A percentile compares a stretch with the other conserved stretches of the same genome.
These are phyloP conservation scores for Naganishia cerealis DNA, from an alignment of 1,284 basidiomycete genomes.

Conservation along the genomic window DNA sequence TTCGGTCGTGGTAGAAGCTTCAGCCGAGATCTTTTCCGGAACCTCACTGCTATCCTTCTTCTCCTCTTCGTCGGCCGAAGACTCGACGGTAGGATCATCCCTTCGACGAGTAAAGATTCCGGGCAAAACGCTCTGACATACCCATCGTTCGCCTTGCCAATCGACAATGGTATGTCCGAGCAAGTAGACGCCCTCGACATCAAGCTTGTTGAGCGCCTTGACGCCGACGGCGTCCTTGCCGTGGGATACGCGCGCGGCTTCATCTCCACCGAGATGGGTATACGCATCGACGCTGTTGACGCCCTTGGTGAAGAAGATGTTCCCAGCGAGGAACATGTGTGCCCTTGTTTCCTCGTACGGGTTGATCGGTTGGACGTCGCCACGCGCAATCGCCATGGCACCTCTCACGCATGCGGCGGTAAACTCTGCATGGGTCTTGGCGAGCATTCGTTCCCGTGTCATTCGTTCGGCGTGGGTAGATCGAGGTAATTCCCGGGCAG, in stretches of 20 bases:
- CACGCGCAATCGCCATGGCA: slow-evolving; percentile 58
- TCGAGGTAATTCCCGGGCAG: slow-evolving; percentile 59
- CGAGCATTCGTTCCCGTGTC: slow-evolving; percentile 59
- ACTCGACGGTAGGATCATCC: slow-evolving; percentile 44
- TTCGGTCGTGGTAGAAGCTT: slow-evolving; percentile 41
- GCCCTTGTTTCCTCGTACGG: slow-evolving; percentile 59
- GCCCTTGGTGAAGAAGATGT: slow-evolving; percentile 62
- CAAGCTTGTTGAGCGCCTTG: slow-evolving; percentile 58
- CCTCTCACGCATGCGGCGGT: slow-evolving; percentile 58
- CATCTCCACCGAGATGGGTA: slow-evolving; percentile 60
- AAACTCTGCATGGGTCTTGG: slow-evolving; percentile 60
- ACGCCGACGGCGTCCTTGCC: slow-evolving; percentile 62
- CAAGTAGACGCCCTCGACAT: slow-evolving; percentile 74
- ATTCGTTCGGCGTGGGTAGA: slow-evolving; percentile 58
- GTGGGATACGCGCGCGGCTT: slow-evolving; percentile 60
- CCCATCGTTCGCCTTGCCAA: slow-evolving; percentile 62
- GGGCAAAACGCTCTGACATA: slow-evolving; percentile 61
- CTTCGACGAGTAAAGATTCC: slow-evolving; percentile 58
- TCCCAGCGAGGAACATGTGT: slow-evolving; percentile 61
- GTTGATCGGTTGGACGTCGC: slow-evolving; percentile 60
- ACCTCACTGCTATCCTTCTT: slow-evolving; percentile 62
- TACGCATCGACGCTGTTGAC: slow-evolving; percentile 60
- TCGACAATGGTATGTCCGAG: slow-evolving; percentile 66
- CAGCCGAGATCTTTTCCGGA: slow-evolving; percentile 68
- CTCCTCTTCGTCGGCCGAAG: slow-evolving; percentile 40